Conservation (phyloP, 768 basidiomycete genomes). For the Termitomyces sp. region DNA sequence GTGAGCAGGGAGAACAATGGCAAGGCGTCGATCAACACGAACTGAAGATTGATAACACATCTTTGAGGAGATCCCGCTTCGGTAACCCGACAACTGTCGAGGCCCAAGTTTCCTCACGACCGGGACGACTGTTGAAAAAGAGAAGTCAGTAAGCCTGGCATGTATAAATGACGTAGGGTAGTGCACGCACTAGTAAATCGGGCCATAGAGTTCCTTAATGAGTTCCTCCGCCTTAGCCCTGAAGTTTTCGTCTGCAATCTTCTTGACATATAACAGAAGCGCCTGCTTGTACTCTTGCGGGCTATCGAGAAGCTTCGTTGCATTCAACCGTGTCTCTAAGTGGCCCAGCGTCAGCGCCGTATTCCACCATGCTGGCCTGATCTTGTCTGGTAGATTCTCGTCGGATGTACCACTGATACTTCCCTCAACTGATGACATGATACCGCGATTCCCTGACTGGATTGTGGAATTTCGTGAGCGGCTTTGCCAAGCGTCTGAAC, state of each 20-base stretch:
- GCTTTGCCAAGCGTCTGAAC: slow-evolving; percentile 81
- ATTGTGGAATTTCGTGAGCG: slow-evolving; percentile 47
- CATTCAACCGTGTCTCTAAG: slow-evolving; percentile 78
- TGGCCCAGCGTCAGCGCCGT: slow-evolving; percentile 84
- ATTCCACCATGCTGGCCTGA: slow-evolving; percentile 75
- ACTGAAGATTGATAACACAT: slow-evolving; percentile 81
- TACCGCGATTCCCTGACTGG: slow-evolving; percentile 40
- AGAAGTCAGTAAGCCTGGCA: not conserved
- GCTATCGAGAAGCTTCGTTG: slow-evolving; percentile 74
- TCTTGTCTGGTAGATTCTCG: slow-evolving; percentile 35
- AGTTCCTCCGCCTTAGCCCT: slow-evolving; percentile 87
- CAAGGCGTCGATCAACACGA: slow-evolving; percentile 21
- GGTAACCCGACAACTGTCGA: slow-evolving; percentile 65
- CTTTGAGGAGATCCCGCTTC: slow-evolving; percentile 81
- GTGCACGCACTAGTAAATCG: slow-evolving; percentile 78
- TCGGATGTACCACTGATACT: slow-evolving; percentile 36
- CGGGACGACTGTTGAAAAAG: slow-evolving; percentile 56
- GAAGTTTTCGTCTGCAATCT: slow-evolving; percentile 88
- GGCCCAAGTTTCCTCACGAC: slow-evolving; percentile 61
- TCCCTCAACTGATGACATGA: slow-evolving; percentile 52
- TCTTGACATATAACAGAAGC: slow-evolving; percentile 74
- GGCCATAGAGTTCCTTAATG: slow-evolving; percentile 86
- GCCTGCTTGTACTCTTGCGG: slow-evolving; percentile 81
- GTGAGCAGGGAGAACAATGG: not conserved
- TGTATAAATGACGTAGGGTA: not conserved